phyloP scores from a whole-genome alignment of 2,329 filamentous ascomycete species.

The Metarhizium robertsii region DNA sequence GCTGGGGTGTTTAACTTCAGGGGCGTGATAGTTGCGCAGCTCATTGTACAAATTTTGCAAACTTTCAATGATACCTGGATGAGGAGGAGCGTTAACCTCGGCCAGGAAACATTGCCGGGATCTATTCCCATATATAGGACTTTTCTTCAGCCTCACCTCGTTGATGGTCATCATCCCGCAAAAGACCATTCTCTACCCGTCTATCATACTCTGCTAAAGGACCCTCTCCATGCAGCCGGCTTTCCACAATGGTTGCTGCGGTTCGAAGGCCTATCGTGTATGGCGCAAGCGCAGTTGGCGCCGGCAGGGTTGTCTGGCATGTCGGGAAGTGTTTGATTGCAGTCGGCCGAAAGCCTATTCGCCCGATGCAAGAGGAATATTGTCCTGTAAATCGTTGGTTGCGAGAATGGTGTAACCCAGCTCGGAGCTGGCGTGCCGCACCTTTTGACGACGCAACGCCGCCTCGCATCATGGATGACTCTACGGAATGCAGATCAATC shows the following conservation, averaged over 20 bases:
- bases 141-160: slow-evolving; percentile 45
- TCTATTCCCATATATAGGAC: background rate
- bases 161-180: slow-evolving; percentile 87
- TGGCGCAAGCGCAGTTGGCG: background rate
- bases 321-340: background rate
- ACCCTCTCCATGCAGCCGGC: slow-evolving; percentile 37
- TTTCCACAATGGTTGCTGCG: slow-evolving; percentile 19
- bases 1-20: slow-evolving; percentile 65
- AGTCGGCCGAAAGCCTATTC: background rate
- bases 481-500: background rate
- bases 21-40: slow-evolving; percentile 63
- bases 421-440: slow-evolving; percentile 10
- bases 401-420: slow-evolving; percentile 5
- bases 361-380: slow-evolving; percentile 1
- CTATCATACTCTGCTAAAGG: slow-evolving; percentile 84
- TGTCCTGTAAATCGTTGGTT: slow-evolving; percentile 1
- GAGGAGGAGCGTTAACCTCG: background rate
- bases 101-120: background rate
- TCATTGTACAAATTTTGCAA: slow-evolving; percentile 85
- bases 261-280: slow-evolving; percentile 9
- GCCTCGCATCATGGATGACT: slow-evolving; percentile 10
- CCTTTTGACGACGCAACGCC: slow-evolving; percentile 5
- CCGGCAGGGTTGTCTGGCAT: background rate
- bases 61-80: slow-evolving; percentile 71
- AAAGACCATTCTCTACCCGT: slow-evolving; percentile 61